Evolutionary conservation across 768 basidiomycete species (phyloP), one percentile per base, ranked within the genome.

Genomic region (Auricularia sp.): DNA sequence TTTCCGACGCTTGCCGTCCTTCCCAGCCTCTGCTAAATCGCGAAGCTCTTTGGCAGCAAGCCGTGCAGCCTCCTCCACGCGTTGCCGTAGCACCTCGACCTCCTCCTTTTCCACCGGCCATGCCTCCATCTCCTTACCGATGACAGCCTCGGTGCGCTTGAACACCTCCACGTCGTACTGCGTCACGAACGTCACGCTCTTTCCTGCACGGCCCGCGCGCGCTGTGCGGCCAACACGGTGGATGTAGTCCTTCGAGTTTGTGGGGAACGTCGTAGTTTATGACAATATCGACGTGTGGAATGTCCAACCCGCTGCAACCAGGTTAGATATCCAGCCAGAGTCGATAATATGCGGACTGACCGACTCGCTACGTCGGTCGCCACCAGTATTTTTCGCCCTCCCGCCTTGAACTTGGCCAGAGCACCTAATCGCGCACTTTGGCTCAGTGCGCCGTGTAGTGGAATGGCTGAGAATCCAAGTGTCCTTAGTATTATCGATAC

Each of bases 261-360:
- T 92, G 1, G 97, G 97, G 67, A 98, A 98, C 89, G 74, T 97
- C 95, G 74, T 92, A 99, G 76, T 99, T 99, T 76, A 99, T 91
- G 64, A 99, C 95, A 42, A 95, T 79, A 72, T 99, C 97, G 44
- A 99, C 97, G 34, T 88, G 84, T 11, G 95, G 94, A 65, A 99
- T 94, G 75, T 99, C 96, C 54, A 99, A 80, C 71, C 96, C 96
- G 69, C 93, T 91, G 69, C 61, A 61, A 58, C 35, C 7, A 16
- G 14, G 21, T 51, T 53, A 65, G 29, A 3, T 56, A 3, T 16
- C 8, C 35, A 10, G 11, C n/a, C 33, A 63, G 47, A 61, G 18
- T 29, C 29, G 29, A 64, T 4, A 36, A n/a, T 10, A 3, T 7
- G 36, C 18, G 18, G 53, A 77, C 87, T 69, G 67, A 89, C 87